Evolutionary conservation across 2,329 filamentous ascomycete species (phyloP), one percentile per base, ranked within the genome.

Genomic region (Penicillium sp.): DNA sequence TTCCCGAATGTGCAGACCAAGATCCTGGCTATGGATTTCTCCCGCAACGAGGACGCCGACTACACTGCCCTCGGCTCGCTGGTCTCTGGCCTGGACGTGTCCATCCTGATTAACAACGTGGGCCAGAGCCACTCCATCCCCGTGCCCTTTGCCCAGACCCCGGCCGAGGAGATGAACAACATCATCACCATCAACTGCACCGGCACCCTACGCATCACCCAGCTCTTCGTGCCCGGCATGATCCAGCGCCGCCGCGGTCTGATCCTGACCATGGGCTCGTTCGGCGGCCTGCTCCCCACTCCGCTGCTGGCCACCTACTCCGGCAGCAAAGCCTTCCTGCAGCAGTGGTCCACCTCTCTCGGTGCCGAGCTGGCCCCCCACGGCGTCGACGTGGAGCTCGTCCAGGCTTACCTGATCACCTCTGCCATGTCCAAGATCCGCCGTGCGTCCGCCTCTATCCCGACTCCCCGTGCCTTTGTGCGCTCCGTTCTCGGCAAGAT

Each of bases 341-440:
- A 97, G 70, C 84, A 94, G 62, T 98, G 93, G 93, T 95, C 86
- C 52, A 85, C 82, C 4, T 83, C 93, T 8, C 78, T 98, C 10
- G 86, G 84, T 1, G 79, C 84, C 10, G 93, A 98, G 69, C 78
- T 98, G 19, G 80, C 84, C 48, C 80, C 83, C 1, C 77, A 86
- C 56, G 86, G 87, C 41, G 81, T 98, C 27, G 84, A 88, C 50
- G 89, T 95, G n/a, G 83, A 97, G 67, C 80, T 97, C 33, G 84
- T 94, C 18, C 79, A 97, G 54, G 89, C 86, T 56, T 94, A 98
- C 67, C 80, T 98, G 33, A 87, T 98, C 58, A 94, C 89, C 4
- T 91, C 87, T 1, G 88, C 91, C 59, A 98, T 98, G 93, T 91
- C 86, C 70, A 98, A 98, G 77, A 81, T 98, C 56, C 84, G 87